Evolutionary conservation across 2,329 filamentous ascomycete genomes (phyloP), one percentile per base, ranked within the genome.

Genomic region (Ophiostoma australiae): DNA sequence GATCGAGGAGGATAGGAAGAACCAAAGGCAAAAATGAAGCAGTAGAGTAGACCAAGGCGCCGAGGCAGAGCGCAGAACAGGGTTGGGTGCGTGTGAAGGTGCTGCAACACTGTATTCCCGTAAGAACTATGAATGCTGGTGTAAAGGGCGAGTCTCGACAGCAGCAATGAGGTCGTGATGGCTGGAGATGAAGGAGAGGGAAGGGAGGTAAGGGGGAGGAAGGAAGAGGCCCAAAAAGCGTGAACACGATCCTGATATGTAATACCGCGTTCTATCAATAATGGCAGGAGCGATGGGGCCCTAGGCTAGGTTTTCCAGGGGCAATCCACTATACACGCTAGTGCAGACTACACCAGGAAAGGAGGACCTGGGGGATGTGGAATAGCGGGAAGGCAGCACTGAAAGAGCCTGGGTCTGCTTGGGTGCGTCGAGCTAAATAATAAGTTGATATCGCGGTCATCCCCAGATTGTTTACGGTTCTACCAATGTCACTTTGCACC

Each of bases 331-430:
- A 63, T 20, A 63, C 2, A 27, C 27, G 58, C 58, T 63, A 63
- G 27, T 63, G 15, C 27, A 33, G 33, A 31, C 27, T 61, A 58
- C 23, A 27, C 55, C 55, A 61, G 55, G 55, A 20, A 31, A 63
- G 58, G 27, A 63, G 58, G 58, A 33, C 27, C 58, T 13, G 5
- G 58, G 27, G 58, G 27, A 58, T 27, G 4, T 33, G 58, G 27
- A 33, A 33, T 8, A 63, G 58, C 58, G 58, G 58, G 27, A 63
- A 71, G 31, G 68, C 27, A 63, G 65, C 58, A 35, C 58, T 20
- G 27, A 61, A 31, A 23, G 15, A 55, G 52, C 37, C 37, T 39
- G 37, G 37, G 10, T 39, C 37, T 39, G 37, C 37, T 11, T 39
- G 37, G 37, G 37, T 39, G 13, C 8, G 13, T 13, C 37, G 10